Conservation (phyloP, 306 rosid species). For the Ormosia semicastrata region DNA sequence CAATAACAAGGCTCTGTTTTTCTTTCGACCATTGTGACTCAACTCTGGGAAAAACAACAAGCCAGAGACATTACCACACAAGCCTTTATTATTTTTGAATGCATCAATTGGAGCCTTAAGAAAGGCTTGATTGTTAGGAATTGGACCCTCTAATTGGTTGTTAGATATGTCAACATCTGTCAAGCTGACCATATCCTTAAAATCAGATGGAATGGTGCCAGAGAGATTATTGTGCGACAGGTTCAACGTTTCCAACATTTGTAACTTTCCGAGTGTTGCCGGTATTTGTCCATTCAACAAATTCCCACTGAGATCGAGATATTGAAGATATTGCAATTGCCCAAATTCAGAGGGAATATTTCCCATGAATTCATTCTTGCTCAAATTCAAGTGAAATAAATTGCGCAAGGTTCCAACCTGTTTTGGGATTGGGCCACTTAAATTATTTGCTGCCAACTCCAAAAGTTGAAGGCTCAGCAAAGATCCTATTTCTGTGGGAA, state of each 20-base stretch:
- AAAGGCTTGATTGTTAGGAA: slow-evolving; percentile 27
- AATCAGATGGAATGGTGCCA: slow-evolving; percentile 31
- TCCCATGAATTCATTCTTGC: background rate
- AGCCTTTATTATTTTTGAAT: slow-evolving; percentile 10
- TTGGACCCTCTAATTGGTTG: slow-evolving; percentile 20
- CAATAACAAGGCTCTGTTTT: background rate
- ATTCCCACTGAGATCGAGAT: slow-evolving; percentile 35
- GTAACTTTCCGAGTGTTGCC: slow-evolving; percentile 25
- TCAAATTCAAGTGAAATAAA: background rate
- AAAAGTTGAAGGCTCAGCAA: background rate
- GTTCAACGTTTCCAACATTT: slow-evolving; percentile 14
- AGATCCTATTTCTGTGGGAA: background rate
- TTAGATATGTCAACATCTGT: slow-evolving; percentile 27
- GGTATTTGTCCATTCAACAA: slow-evolving; percentile 13
- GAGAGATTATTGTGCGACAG: slow-evolving; percentile 36
- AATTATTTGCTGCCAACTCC: background rate
- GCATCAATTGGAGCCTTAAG: background rate
- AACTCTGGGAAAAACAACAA: background rate
- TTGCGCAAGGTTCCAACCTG: background rate
- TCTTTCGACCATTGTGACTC: background rate
- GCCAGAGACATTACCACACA: slow-evolving; percentile 24
- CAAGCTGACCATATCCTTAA: slow-evolving; percentile 33
- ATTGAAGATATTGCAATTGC: background rate
- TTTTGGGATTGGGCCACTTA: background rate
- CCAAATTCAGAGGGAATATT: background rate